phyloP scores from a whole-genome alignment of 495 filamentous ascomycete genomes.

The Hypoxylon perforatum region DNA sequence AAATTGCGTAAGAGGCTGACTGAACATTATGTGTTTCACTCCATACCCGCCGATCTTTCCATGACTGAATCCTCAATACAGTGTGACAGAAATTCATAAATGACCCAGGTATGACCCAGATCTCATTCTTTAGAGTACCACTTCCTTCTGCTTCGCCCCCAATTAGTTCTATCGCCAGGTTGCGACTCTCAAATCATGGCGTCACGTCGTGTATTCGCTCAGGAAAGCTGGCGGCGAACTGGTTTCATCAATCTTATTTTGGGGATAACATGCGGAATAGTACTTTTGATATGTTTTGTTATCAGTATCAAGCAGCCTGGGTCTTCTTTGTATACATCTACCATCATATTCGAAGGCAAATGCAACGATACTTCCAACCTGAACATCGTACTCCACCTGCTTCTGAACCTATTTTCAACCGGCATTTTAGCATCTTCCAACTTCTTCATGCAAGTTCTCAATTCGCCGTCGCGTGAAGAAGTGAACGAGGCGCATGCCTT shows the following conservation, averaged over 20 bases:
- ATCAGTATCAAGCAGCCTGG: not conserved
- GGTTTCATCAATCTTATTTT: slow-evolving; percentile 1
- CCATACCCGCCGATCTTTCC: too few relatives aligned
- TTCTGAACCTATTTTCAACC: slow-evolving; percentile 51
- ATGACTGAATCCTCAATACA: too few relatives aligned
- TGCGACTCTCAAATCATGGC: too few relatives aligned
- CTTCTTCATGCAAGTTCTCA: slow-evolving; percentile 55
- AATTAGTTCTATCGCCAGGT: too few relatives aligned
- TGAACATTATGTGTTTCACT: too few relatives aligned
- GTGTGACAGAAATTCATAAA: too few relatives aligned
- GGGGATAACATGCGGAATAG: not conserved
- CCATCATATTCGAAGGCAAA: slow-evolving; percentile 10
- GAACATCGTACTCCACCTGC: slow-evolving; percentile 35
- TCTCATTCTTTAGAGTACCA: too few relatives aligned
- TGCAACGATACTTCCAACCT: not conserved
- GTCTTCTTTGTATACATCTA: not conserved
- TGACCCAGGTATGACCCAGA: too few relatives aligned
- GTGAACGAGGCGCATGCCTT: slow-evolving; percentile 14
- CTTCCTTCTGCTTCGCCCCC: too few relatives aligned
- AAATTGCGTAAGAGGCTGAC: too few relatives aligned
- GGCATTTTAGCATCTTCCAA: slow-evolving; percentile 48
- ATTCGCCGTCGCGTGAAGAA: slow-evolving; percentile 22
- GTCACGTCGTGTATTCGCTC: too few relatives aligned
- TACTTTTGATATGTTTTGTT: slow-evolving; percentile 6
- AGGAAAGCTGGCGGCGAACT: slow-evolving; percentile 5